Evolutionary conservation across 2,329 filamentous ascomycete species (phyloP).

Genomic region (Trichoderma atroviride): DNA sequence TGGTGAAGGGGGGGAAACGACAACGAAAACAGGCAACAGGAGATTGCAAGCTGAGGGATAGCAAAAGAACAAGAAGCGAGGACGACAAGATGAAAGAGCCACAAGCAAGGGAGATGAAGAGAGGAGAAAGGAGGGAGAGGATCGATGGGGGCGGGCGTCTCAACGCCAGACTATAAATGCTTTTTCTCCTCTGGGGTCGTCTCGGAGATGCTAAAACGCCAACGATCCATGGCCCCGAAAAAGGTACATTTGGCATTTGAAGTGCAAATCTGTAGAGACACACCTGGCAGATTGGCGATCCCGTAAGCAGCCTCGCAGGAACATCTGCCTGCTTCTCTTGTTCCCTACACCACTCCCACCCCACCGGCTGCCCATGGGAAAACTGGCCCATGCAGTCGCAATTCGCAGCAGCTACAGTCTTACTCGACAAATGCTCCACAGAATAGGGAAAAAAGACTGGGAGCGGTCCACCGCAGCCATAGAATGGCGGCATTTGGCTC

Average conservation of each 20-base stretch:
- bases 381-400: constrained; percentile 4
- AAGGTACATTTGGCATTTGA: neutral
- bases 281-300: constrained; percentile 7
- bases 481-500: constrained; percentile 25
- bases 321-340: neutral
- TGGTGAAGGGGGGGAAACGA: constrained; percentile 19
- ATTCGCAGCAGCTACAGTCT: neutral
- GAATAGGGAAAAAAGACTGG: neutral
- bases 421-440: constrained; percentile 9
- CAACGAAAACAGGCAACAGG: neutral
- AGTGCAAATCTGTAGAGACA: neutral
- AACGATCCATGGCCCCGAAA: neutral
- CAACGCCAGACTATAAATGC: constrained; percentile 15
- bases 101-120: neutral
- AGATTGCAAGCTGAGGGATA: neutral
- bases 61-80: neutral
- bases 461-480: neutral
- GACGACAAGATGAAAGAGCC: neutral
- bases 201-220: constrained; percentile 16
- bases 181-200: neutral
- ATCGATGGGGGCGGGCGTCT: neutral
- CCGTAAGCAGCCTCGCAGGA: constrained; percentile 15
- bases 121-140: neutral
- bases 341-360: constrained; percentile 1
- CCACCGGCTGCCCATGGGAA: neutral